Percentiles rank a stretch among this genome's conserved stretches.
Evolutionary conservation across 2,329 filamentous ascomycete genomes (phyloP).

Genomic region (Aspergillus clavatus): DNA sequence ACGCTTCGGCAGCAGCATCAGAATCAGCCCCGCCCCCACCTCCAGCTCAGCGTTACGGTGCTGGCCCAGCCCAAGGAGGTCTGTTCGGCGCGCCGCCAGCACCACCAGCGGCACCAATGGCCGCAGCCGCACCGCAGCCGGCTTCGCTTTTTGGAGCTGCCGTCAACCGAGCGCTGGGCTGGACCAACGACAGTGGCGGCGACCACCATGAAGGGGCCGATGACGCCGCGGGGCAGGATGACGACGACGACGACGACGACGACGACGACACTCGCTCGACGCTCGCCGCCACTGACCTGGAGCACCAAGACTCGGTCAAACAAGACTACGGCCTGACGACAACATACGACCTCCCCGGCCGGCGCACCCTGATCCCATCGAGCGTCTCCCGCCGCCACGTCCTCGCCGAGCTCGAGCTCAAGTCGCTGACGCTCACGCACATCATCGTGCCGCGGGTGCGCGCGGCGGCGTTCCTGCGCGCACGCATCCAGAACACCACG

Average conservation of each 20-base stretch:
- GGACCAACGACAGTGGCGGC: neutral
- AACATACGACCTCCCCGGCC: conserved; percentile 38
- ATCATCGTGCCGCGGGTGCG: conserved; percentile 39
- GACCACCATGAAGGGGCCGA: neutral
- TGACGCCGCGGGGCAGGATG: conserved; percentile 1
- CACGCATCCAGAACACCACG: conserved; percentile 37
- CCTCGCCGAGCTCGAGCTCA: conserved; percentile 34
- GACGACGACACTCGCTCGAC: conserved; percentile 12
- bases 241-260: conserved; percentile 10
- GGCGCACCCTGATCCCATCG: conserved; percentile 35
- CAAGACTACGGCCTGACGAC: conserved; percentile 41
- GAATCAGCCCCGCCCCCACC: too few relatives aligned
- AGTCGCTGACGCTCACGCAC: conserved; percentile 33
- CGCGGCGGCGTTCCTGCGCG: conserved; percentile 38
- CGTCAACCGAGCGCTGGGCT: neutral
- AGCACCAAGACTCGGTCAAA: conserved; percentile 33
- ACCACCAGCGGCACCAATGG: neutral
- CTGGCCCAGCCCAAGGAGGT: too few relatives aligned
- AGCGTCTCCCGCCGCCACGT: conserved; percentile 33
- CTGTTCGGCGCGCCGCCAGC: too few relatives aligned
- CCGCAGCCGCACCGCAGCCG: too few relatives aligned
- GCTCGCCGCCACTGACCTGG: conserved; percentile 6
- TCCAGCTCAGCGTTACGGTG: too few relatives aligned
- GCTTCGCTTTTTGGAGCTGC: too few relatives aligned
- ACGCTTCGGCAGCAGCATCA: neutral